Base-by-base conservation (phyloP, 2,329 filamentous ascomycete species). In the Trichoderma sp. region DNA sequence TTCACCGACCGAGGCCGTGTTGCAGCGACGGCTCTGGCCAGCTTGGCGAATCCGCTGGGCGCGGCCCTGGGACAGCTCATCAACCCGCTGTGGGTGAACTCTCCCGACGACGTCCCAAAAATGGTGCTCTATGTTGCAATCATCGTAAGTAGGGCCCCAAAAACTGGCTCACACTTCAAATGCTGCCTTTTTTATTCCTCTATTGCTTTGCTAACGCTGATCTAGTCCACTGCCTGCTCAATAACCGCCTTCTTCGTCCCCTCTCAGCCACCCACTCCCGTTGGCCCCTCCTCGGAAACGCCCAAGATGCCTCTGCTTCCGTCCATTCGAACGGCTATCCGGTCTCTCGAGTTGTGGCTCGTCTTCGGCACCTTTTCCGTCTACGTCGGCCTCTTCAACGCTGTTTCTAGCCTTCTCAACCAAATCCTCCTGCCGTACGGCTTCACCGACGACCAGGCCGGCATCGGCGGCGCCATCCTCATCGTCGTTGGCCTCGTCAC, bases 311-410 rank as follows among this genome's bases (percentile, higher is more conserved):
- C 77, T 9, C 75, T 89, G 19, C 75, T 75, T 73, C 82, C 68
- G 67, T 92, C 78, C 3, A 67, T 85, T 26, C 73, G 79, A 7
- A 83, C 85, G 19, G 76, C 93, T 51, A 51, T 69, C 26, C 74
- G 73, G 39, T 90, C 87, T 5, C 80, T 85, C 19, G 89, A 94
- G 74, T 90, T 96, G 77, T 96, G 88, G 84, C 84, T 97, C 68
- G 78, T 97, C 69, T 80, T 93, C 67, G 72, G 93, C 66, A 89
- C 93, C n/a, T 98, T 94, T 78, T 80, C 85, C 69, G 78, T 93
- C 71, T 97, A 93, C 76, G 91, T 97, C 67, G 93, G 90, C 71
- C 89, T 95, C 80, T 99, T 99, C 87, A 98, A 98, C 82, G 90
- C 90, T 70, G 82, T 93, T 69, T 96, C 93, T 57, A 90, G 90